Percentiles rank a stretch among this genome's conserved stretches.
Conservation (phyloP, 1,284 basidiomycete species). For the Veloboletus limbatus region DNA sequence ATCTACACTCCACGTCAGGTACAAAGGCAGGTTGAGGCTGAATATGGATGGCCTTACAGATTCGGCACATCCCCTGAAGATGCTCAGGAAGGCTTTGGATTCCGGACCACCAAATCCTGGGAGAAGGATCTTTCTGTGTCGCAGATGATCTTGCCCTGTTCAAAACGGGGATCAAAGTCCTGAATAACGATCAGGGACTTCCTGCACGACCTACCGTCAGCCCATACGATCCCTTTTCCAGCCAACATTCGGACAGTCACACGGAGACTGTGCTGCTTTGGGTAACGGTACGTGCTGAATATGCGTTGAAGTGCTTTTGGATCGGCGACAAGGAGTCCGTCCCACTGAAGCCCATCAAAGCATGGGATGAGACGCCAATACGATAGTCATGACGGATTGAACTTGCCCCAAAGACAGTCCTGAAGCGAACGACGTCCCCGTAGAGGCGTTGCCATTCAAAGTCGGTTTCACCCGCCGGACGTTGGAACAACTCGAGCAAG, state of each 20-base stretch:
- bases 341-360: background rate
- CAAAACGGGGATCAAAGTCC: background rate
- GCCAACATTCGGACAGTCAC: background rate
- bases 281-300: background rate
- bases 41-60: constrained; percentile 15
- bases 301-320: background rate
- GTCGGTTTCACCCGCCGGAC: background rate
- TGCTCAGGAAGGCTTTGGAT: constrained; percentile 35
- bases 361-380: background rate
- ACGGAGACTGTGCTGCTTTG: background rate
- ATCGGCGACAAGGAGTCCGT: background rate
- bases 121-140: constrained; percentile 43
- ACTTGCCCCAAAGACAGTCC: background rate
- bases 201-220: too few relatives aligned
- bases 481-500: background rate
- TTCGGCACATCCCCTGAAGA: constrained; percentile 33
- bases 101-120: constrained; percentile 43
- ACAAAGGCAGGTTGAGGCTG: constrained; percentile 5
- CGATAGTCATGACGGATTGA: background rate
- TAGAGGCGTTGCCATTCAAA: too few relatives aligned
- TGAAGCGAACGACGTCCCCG: too few relatives aligned
- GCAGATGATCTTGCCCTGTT: constrained; percentile 43
- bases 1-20: constrained; percentile 35
- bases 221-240: background rate
- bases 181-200: background rate